Evolutionary conservation across 2,329 filamentous ascomycete genomes (phyloP).

Genomic region (Monilinia fructicola): DNA sequence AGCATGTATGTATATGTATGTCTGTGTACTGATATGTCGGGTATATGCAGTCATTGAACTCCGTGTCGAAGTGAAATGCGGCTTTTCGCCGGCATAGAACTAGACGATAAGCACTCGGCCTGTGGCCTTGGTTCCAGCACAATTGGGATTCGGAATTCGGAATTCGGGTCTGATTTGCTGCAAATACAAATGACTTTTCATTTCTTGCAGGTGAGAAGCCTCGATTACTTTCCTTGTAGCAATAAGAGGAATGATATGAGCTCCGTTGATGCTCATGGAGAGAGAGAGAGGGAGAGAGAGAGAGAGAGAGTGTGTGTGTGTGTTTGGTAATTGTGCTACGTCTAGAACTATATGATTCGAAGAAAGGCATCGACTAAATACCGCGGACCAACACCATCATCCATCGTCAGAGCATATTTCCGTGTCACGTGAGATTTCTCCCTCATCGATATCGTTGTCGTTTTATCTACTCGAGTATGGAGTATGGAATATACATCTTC

Average conservation of each 20-base stretch:
- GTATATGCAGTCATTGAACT: neutral
- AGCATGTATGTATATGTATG: neutral
- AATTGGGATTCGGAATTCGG: neutral
- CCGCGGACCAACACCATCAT: neutral
- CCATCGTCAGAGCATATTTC: neutral
- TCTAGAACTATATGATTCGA: neutral
- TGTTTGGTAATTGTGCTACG: neutral
- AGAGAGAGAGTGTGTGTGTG: too few species aligned
- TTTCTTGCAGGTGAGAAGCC: neutral
- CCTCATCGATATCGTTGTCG: neutral
- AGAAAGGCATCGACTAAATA: neutral
- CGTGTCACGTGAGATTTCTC: neutral
- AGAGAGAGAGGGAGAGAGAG: too few species aligned
- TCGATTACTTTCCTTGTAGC: neutral
- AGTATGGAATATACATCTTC: neutral
- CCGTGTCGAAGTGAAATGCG: neutral
- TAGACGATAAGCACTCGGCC: neutral
- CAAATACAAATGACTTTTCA: neutral
- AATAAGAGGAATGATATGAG: neutral
- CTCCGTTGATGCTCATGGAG: neutral
- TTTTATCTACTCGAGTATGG: neutral
- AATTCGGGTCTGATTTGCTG: neutral
- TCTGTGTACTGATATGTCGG: too few species aligned
- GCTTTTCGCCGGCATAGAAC: constrained; percentile 6
- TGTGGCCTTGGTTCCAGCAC: too few species aligned